Conservation (phyloP, 331 rosid genomes). For the Pyrus hybrid region DNA sequence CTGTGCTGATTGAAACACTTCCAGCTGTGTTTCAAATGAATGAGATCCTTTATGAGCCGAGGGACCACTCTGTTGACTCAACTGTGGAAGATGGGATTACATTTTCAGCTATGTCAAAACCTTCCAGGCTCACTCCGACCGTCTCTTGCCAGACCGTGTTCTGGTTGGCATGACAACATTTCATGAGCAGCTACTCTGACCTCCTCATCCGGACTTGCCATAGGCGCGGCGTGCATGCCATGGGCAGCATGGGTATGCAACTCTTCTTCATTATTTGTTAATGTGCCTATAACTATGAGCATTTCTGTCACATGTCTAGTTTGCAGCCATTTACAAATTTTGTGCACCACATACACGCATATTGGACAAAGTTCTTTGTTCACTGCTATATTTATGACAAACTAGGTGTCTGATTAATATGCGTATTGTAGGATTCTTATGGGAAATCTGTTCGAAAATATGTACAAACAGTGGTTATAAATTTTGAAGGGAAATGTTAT, state of each 20-base stretch:
- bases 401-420: no score
- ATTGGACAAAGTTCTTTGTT: background rate
- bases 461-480: no score
- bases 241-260: conserved; percentile 91
- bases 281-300: background rate
- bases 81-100: conserved; percentile 97
- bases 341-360: background rate
- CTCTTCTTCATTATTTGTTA: background rate
- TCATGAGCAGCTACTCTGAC: conserved; percentile 81
- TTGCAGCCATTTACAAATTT: background rate
- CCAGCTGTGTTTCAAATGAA: conserved; percentile 93
- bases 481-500: no score
- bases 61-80: conserved; percentile 82
- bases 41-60: conserved; percentile 76
- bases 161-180: conserved; percentile 85
- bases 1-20: conserved; percentile 83
- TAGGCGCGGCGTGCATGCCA: conserved; percentile 77
- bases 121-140: conserved; percentile 71
- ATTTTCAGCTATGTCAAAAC: conserved; percentile 93
- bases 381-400: background rate
- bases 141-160: conserved; percentile 75
- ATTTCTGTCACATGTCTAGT: background rate
- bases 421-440: no score
- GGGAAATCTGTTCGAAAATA: no score
- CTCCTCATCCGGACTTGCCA: conserved; percentile 85